Conservation (phyloP, 2,329 filamentous ascomycete genomes). For the Chaetomium olivaceum region DNA sequence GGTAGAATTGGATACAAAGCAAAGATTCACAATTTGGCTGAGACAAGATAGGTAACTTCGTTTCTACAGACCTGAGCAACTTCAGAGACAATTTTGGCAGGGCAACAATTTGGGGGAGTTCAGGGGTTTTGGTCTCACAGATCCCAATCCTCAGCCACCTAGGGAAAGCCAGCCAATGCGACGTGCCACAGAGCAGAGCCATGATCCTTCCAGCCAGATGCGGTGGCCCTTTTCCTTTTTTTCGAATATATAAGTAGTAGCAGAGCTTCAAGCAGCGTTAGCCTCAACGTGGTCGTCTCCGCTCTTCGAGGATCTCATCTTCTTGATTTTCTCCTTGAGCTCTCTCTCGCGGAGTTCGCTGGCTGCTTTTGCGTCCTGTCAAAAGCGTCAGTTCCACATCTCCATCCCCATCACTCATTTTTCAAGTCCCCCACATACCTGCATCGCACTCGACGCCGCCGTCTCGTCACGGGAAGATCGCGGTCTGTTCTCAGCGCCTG, state of each 20-base stretch:
- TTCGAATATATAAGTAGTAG: neutral
- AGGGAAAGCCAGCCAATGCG: neutral
- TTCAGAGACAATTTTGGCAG: slow-evolving; percentile 4
- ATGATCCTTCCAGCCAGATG: neutral
- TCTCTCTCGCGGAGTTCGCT: slow-evolving; percentile 52
- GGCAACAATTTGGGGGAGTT: neutral
- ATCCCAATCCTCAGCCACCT: slow-evolving; percentile 2
- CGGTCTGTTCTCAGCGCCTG: slow-evolving; percentile 48
- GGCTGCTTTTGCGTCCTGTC: slow-evolving; percentile 33
- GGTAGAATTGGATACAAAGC: too few species aligned
- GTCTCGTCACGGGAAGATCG: slow-evolving; percentile 38
- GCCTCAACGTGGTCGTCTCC: slow-evolving; percentile 45
- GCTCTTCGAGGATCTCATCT: slow-evolving; percentile 55
- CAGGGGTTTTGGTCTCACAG: slow-evolving; percentile 6
- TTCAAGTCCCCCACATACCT: slow-evolving; percentile 33
- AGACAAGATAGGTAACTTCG: neutral
- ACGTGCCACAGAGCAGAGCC: neutral
- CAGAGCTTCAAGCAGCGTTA: slow-evolving; percentile 47
- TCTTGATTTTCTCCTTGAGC: slow-evolving; percentile 55
- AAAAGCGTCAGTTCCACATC: neutral
- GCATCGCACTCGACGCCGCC: slow-evolving; percentile 24
- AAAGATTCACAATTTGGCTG: neutral
- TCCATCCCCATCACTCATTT: neutral
- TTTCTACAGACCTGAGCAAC: slow-evolving; percentile 5
- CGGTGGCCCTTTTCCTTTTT: neutral